Percentiles rank a stretch among this genome's conserved stretches.
phyloP scores from a whole-genome alignment of 495 filamentous ascomycete genomes.

The Hypoxylon subgilvum region DNA sequence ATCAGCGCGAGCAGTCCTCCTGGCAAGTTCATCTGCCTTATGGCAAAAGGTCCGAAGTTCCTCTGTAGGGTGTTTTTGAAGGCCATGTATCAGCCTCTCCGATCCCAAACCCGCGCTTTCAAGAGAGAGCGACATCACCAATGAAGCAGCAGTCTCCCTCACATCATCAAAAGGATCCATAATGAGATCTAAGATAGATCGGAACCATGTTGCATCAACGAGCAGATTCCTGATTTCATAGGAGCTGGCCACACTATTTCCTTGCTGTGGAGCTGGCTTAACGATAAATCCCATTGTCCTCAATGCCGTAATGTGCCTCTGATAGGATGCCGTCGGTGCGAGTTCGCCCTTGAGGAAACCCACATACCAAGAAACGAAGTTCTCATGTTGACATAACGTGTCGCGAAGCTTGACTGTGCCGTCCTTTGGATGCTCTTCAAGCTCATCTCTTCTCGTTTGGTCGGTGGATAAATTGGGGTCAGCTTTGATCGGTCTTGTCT shows the following conservation, averaged over 20 bases:
- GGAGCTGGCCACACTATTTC: conserved; percentile 6
- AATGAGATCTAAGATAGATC: conserved; percentile 75
- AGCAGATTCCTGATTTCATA: conserved; percentile 28
- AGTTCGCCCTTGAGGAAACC: conserved; percentile 74
- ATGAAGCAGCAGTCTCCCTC: conserved; percentile 64
- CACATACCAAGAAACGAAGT: conserved; percentile 73
- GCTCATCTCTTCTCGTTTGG: conserved; percentile 7
- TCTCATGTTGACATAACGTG: conserved; percentile 52
- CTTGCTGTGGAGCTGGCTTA: conserved; percentile 41
- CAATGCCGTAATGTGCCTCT: conserved; percentile 80
- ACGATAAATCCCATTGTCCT: conserved; percentile 68
- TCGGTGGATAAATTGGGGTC: not conserved
- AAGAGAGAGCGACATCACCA: conserved; percentile 56
- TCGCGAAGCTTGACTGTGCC: not conserved
- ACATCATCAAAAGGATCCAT: conserved; percentile 94
- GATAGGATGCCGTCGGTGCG: conserved; percentile 77
- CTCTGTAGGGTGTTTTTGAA: conserved; percentile 27
- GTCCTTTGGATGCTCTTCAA: conserved; percentile 18
- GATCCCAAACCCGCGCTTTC: conserved; percentile 34
- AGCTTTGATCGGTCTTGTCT: conserved; percentile 1
- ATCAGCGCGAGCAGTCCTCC: conserved; percentile 76
- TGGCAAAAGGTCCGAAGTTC: conserved; percentile 46
- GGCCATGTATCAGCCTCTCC: conserved; percentile 13
- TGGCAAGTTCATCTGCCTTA: conserved; percentile 63
- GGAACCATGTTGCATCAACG: conserved; percentile 60